Evolutionary conservation across 2,329 filamentous ascomycete genomes (phyloP).

Genomic region (Ophiostoma sp.): DNA sequence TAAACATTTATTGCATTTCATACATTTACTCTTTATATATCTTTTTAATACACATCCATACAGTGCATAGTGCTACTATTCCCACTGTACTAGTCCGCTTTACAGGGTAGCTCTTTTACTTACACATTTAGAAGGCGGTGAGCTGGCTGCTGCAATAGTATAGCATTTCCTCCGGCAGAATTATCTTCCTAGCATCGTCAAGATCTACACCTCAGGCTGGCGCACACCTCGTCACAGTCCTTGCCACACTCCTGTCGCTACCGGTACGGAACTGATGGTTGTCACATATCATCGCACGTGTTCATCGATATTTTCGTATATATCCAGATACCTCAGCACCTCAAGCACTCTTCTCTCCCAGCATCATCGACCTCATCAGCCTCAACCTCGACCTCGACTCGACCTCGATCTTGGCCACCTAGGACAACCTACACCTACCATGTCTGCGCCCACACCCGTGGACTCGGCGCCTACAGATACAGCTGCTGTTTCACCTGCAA

Average conservation of each 20-base stretch:
- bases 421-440: not conserved
- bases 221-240: not conserved
- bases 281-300: not conserved
- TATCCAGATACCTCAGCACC: not conserved
- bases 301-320: not conserved
- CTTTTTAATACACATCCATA: not conserved
- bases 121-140: not conserved
- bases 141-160: not conserved
- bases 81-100: not conserved
- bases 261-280: not conserved
- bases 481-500: not conserved
- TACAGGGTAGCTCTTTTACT: not conserved
- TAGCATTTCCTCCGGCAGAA: constrained; percentile 11
- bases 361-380: not conserved
- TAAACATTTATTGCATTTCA: not conserved
- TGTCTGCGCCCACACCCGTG: not conserved
- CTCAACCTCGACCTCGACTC: not conserved
- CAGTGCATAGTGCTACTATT: not conserved
- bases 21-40: not conserved
- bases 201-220: not conserved
- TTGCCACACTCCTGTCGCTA: not conserved
- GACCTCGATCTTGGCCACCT: not conserved
- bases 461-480: not conserved
- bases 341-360: not conserved
- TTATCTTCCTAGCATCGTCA: not conserved